These are phyloP conservation scores for Chaetomiaceae sp. DNA, from an alignment of 2,329 filamentous ascomycete genomes.

Conservation along the genomic window DNA sequence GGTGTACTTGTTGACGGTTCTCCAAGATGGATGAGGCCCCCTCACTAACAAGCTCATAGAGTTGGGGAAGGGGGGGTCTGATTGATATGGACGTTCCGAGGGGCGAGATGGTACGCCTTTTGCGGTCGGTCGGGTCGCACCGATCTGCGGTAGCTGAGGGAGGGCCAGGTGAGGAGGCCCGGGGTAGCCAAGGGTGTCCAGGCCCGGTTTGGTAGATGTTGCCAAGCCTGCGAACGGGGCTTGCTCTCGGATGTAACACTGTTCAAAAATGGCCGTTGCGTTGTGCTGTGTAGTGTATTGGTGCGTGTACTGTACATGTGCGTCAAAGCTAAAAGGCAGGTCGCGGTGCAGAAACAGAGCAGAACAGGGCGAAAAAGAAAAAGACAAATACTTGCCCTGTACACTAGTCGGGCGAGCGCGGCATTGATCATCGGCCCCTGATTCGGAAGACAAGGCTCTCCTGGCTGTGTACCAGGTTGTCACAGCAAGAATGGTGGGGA, in stretches of 20 bases:
- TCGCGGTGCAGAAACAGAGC: no score
- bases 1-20: constrained; percentile 25
- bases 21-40: constrained; percentile 21
- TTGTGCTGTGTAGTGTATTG: no score
- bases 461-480: no score
- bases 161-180: constrained; percentile 8
- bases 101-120: constrained; percentile 3
- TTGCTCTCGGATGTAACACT: constrained; percentile 2
- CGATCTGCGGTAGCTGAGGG: constrained; percentile 5
- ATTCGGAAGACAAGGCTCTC: no score
- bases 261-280: not conserved
- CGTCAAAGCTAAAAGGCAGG: no score
- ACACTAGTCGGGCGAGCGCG: no score
- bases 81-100: constrained; percentile 4
- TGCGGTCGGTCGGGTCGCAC: constrained; percentile 5
- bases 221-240: constrained; percentile 7
- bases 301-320: not conserved
- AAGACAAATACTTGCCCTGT: no score
- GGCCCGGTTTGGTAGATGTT: constrained; percentile 3
- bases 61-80: not conserved
- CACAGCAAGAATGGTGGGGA: no score
- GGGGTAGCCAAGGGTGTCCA: constrained; percentile 10
- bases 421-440: no score
- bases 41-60: constrained; percentile 39
- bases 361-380: no score